These are phyloP conservation scores for Globisporangium spinosum DNA, from an alignment of 352 stramenopile genomes.

Conservation along the genomic window DNA sequence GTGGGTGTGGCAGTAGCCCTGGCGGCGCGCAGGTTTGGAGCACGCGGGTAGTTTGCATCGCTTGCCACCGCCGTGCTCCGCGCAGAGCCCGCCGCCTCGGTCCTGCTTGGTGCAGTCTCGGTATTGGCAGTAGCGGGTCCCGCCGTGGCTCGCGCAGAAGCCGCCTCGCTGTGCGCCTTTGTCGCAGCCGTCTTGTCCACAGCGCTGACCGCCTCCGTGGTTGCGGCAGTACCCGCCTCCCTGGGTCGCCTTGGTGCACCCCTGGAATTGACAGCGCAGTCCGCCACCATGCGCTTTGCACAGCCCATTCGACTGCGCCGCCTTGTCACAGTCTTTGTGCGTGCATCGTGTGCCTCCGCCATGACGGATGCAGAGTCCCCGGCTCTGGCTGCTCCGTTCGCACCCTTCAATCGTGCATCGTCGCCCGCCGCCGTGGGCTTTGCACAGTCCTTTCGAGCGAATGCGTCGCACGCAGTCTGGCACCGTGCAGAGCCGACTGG, in stretches of 20 bases:
- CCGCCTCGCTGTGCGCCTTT: slow-evolving; percentile 19
- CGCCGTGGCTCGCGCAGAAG: slow-evolving; percentile 17
- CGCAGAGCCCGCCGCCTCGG: slow-evolving; percentile 83
- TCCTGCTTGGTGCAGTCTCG: slow-evolving; percentile 84
- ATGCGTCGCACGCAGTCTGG: slow-evolving; percentile 10
- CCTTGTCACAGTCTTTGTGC: slow-evolving; percentile 9
- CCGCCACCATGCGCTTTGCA: slow-evolving; percentile 20
- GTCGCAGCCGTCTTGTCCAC: slow-evolving; percentile 7
- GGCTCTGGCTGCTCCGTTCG: slow-evolving; percentile 16
- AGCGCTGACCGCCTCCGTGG: slow-evolving; percentile 17
- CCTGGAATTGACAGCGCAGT: slow-evolving; percentile 13
- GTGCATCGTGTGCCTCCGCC: slow-evolving; percentile 18
- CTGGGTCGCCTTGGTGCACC: slow-evolving; percentile 14
- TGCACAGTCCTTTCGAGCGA: slow-evolving; percentile 18
- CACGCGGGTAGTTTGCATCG: slow-evolving; percentile 42
- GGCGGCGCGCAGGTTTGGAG: slow-evolving; percentile 15
- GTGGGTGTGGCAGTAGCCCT: slow-evolving; percentile 14
- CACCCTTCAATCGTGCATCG: slow-evolving; percentile 14
- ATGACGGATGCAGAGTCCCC: slow-evolving; percentile 18
- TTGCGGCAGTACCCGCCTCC: slow-evolving; percentile 17
- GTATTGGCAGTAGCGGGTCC: slow-evolving; percentile 13
- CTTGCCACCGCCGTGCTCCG: slow-evolving; percentile 80
- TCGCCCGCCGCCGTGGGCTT: slow-evolving; percentile 15
- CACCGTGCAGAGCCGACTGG: slow-evolving; percentile 11
- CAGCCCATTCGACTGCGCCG: slow-evolving; percentile 17